Percentiles rank a stretch among this genome's conserved stretches.
Evolutionary conservation across 371 early-diverging fungal species (phyloP).

Genomic region (Mycotypha africana): DNA sequence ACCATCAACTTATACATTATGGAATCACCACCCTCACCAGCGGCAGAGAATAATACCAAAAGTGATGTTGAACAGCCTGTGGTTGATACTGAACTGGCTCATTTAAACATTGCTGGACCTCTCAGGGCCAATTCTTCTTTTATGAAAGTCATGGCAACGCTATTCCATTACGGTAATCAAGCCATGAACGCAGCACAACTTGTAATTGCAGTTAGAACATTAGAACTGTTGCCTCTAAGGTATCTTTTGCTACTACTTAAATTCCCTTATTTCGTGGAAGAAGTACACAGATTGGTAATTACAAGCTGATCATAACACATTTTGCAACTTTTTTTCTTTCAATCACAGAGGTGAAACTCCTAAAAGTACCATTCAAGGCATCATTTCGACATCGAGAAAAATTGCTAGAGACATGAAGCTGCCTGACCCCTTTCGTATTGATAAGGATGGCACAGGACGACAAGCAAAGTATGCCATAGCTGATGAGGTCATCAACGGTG

Average conservation of each 20-base stretch:
- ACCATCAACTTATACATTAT: too few species aligned
- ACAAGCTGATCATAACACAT: too few species aligned
- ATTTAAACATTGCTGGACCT: conserved; percentile 34
- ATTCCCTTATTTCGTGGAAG: too few species aligned
- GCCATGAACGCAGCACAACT: conserved; percentile 44
- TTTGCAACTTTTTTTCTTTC: conserved; percentile 1
- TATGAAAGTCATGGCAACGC: conserved; percentile 44
- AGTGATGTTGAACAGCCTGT: too few species aligned
- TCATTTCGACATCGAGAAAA: conserved; percentile 45
- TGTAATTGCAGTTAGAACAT: conserved; percentile 36
- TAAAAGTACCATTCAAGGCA: conserved; percentile 50
- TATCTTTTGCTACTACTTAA: conserved; percentile 4
- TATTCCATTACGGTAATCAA: conserved; percentile 46
- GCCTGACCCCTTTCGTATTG: conserved; percentile 43
- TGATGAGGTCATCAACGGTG: conserved; percentile 33
- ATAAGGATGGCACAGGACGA: conserved; percentile 32
- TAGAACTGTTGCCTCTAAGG: conserved; percentile 41
- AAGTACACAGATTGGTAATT: too few species aligned
- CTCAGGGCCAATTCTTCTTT: conserved; percentile 43
- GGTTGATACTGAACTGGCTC: conserved; percentile 39
- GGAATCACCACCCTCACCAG: too few species aligned
- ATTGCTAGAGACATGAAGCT: conserved; percentile 32
- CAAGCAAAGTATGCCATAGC: conserved; percentile 44
- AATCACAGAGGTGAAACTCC: conserved; percentile 29
- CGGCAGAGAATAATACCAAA: too few species aligned